Base-by-base conservation (phyloP, 2,329 filamentous ascomycete species). In the Lachnellula cervina region DNA sequence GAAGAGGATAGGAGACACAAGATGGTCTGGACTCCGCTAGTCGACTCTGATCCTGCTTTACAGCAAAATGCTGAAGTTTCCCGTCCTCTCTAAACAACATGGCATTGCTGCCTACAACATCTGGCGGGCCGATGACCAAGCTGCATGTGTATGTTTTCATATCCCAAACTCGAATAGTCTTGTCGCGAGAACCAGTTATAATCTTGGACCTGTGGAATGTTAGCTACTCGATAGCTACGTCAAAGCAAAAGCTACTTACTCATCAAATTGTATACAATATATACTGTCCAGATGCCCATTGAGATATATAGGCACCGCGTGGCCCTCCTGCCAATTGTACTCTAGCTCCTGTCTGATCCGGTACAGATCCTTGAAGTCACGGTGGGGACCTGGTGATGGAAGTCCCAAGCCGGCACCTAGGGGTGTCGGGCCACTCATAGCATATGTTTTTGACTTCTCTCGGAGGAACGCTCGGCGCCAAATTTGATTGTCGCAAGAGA, bases 201-300 rank as follows among this genome's bases (percentile, higher is more conserved):
- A 97, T 96, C 73, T 97, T 99, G 69, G 88, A 80, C 70, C 88
- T 91, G 66, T 23, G 51, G 19, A 14, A 17, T 37, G 65, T 78
- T 70, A 79, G 74, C 60, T 23, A 38, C 38, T 25, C 42, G 32
- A 23, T 17, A 38, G 25, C 25, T n/a, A 17, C 37, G n/a, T n/a
- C 25, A 11, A 19, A 9, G 50, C 25, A 32, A 23, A 47, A 50
- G 5, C 17, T 38, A 77, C 86, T 65, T 80, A 91, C 87, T 97
- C 93, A 71, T 99, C 94, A 70, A 97, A 99, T 69, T 99, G 94
- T 55, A 96, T 83, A 72, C 94, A 99, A 74, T 99, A 99, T 55
- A 99, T 95, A 62, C 91, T 97, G 71, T 99, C 94, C 25, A 86
- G 86, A 70, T 99, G 94, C 2, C 94, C 94, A 66, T 94, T 90